A percentile compares a stretch with the other conserved stretches of the same genome.
Conservation (phyloP, 83 land plant genomes). For the Picea abies region DNA sequence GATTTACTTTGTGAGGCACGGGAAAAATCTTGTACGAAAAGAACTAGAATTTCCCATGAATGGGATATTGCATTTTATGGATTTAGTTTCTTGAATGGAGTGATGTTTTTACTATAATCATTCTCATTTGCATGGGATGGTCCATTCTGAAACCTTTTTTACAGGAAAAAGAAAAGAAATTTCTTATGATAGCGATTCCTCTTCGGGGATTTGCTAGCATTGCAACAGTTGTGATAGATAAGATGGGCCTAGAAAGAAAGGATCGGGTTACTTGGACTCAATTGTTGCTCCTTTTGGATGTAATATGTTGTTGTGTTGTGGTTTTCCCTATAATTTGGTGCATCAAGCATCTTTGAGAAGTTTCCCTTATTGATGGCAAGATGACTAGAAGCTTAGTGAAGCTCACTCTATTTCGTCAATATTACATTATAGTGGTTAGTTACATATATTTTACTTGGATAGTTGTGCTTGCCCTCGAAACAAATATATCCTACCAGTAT, state of each 20-base stretch:
- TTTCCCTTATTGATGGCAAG: conserved; percentile 72
- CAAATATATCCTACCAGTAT: conserved; percentile 17
- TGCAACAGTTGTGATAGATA: conserved; percentile 51
- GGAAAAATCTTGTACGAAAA: conserved; percentile 25
- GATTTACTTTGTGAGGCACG: conserved; percentile 41
- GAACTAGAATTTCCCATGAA: conserved; percentile 50
- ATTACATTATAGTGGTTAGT: too few species aligned
- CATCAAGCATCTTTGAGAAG: conserved; percentile 34
- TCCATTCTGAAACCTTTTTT: conserved; percentile 67
- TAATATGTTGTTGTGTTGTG: conserved; percentile 63
- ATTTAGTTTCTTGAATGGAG: conserved; percentile 20
- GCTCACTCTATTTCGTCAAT: too few species aligned
- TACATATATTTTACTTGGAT: conserved; percentile 41
- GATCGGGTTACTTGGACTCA: conserved; percentile 66
- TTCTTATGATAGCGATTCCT: conserved; percentile 67
- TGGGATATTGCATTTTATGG: conserved; percentile 52
- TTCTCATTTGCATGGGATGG: conserved; percentile 75
- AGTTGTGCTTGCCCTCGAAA: conserved; percentile 58
- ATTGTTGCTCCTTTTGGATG: conserved; percentile 59
- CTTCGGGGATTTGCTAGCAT: conserved; percentile 64
- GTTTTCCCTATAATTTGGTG: conserved; percentile 52
- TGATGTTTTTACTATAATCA: conserved; percentile 60
- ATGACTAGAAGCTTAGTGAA: conserved; percentile 28
- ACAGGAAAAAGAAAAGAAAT: conserved; percentile 71
- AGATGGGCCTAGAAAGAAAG: conserved; percentile 54